Percentiles rank a stretch among this genome's conserved stretches.
phyloP scores from a whole-genome alignment of 202 grass and related monocot species.

The Carex arenaria region DNA sequence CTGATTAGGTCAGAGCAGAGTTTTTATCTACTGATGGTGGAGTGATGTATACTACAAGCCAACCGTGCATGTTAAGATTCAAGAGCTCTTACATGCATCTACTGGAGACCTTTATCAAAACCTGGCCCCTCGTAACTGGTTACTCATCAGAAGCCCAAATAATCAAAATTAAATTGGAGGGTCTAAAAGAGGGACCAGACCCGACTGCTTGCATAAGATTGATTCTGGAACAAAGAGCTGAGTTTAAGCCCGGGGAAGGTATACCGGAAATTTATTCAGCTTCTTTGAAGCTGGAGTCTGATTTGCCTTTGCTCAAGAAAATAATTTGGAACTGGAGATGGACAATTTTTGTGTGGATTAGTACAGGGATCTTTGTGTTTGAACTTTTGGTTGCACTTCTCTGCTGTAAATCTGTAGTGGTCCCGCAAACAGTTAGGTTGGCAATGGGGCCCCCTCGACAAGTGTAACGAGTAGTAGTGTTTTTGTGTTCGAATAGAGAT shows the following conservation, averaged over 20 bases:
- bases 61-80: constrained; percentile 90
- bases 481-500: constrained; percentile 4
- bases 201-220: constrained; percentile 62
- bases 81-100: constrained; percentile 86
- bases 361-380: constrained; percentile 63
- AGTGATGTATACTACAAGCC: constrained; percentile 45
- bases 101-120: constrained; percentile 70
- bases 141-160: constrained; percentile 78
- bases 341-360: constrained; percentile 89
- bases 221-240: constrained; percentile 76
- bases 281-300: constrained; percentile 61
- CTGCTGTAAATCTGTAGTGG: constrained; percentile 62
- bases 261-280: constrained; percentile 88
- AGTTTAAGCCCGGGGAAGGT: constrained; percentile 56
- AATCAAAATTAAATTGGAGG: constrained; percentile 64
- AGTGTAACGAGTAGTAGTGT: not conserved
- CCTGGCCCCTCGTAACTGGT: constrained; percentile 57
- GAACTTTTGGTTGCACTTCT: constrained; percentile 59
- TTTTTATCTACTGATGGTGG: constrained; percentile 53
- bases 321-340: constrained; percentile 87
- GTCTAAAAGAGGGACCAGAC: constrained; percentile 45
- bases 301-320: constrained; percentile 75
- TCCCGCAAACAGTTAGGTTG: constrained; percentile 40
- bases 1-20: constrained; percentile 62
- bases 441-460: not conserved